Evolutionary conservation across 306 rosid species (phyloP).

Genomic region (Quercus berberidifolia): DNA sequence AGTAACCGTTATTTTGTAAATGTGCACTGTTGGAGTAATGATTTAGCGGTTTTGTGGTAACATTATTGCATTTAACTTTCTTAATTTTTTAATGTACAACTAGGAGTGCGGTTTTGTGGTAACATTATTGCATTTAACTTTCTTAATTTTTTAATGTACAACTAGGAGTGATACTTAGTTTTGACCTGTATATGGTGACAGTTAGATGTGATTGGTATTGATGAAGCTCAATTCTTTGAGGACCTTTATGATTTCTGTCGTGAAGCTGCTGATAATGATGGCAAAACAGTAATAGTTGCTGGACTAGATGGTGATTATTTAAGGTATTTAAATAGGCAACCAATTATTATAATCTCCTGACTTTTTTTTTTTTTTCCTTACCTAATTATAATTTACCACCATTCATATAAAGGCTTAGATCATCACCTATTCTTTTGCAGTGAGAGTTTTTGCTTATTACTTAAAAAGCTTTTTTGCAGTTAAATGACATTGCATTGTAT

Average conservation of each 20-base stretch:
- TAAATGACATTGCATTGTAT: neutral
- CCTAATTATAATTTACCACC: neutral
- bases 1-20: neutral
- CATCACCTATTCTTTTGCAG: neutral
- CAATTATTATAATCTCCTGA: neutral
- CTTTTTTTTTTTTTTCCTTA: neutral
- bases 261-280: conserved; percentile 82
- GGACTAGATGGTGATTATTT: conserved; percentile 93
- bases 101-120: neutral
- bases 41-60: neutral
- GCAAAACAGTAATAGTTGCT: conserved; percentile 74
- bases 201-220: conserved; percentile 90
- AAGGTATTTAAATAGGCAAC: conserved; percentile 33
- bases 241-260: conserved; percentile 91
- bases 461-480: neutral
- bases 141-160: neutral
- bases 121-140: neutral
- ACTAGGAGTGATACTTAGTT: neutral
- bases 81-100: neutral
- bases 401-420: neutral
- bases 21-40: neutral
- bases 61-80: neutral
- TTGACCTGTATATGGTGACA: conserved; percentile 29
- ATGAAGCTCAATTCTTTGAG: conserved; percentile 89
- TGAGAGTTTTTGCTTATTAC: neutral